Conservation (phyloP, 805 yeast genomes). For the Candida oleophila region DNA sequence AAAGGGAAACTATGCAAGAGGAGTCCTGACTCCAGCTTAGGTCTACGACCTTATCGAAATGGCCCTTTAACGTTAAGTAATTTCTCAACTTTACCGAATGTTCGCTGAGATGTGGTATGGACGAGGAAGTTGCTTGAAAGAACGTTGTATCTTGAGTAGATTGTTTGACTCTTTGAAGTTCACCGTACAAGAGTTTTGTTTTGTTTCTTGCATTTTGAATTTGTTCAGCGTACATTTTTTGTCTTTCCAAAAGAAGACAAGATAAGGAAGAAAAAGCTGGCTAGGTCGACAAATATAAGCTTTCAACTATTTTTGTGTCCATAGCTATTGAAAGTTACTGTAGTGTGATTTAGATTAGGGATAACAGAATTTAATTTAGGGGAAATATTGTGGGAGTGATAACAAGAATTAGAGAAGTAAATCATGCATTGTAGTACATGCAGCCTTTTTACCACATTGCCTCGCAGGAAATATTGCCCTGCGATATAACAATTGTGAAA, state of each 20-base stretch:
- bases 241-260: background rate
- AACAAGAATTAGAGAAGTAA: no score
- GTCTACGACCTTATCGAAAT: slow-evolving; percentile 69
- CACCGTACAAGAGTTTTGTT: background rate
- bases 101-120: slow-evolving; percentile 10
- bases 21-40: slow-evolving; percentile 69
- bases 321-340: no score
- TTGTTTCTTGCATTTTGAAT: background rate
- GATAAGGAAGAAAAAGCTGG: background rate
- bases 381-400: no score
- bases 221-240: background rate
- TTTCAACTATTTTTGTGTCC: no score
- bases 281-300: background rate
- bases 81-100: slow-evolving; percentile 21
- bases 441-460: no score
- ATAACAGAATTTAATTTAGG: no score
- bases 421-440: no score
- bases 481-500: no score
- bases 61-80: slow-evolving; percentile 52
- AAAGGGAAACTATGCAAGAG: slow-evolving; percentile 61
- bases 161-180: background rate
- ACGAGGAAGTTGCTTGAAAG: background rate
- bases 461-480: no score
- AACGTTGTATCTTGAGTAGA: background rate
- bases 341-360: no score